Evolutionary conservation across 306 rosid genomes (phyloP).

Genomic region (Vachellia collinsii): DNA sequence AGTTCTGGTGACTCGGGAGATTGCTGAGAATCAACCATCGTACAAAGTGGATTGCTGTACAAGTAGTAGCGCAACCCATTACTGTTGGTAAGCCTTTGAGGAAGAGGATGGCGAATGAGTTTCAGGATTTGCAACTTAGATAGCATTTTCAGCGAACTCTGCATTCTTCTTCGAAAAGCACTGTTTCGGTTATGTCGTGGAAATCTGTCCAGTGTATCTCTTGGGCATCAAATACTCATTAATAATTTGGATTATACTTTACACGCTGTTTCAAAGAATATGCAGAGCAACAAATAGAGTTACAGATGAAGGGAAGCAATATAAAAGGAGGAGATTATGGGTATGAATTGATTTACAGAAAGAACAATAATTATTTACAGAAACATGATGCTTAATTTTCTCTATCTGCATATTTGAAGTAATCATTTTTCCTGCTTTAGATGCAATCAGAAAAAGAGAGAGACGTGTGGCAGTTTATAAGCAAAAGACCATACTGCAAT

Average conservation of each 20-base stretch:
- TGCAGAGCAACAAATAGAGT: not conserved
- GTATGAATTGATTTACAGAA: not conserved
- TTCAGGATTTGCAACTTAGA: slow-evolving; percentile 41
- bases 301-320: not conserved
- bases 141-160: slow-evolving; percentile 42
- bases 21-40: slow-evolving; percentile 34
- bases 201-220: not conserved
- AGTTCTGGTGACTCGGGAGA: slow-evolving; percentile 63
- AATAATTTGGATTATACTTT: not conserved
- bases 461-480: not conserved
- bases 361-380: not conserved
- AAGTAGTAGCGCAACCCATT: slow-evolving; percentile 26
- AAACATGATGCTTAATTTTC: not conserved
- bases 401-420: not conserved
- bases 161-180: not conserved
- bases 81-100: slow-evolving; percentile 30
- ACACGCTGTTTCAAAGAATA: not conserved
- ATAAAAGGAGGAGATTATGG: not conserved
- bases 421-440: not conserved
- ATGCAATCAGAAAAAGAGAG: not conserved
- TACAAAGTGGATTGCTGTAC: slow-evolving; percentile 48
- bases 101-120: slow-evolving; percentile 24
- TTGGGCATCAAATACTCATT: not conserved
- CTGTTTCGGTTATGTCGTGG: not conserved
- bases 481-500: not conserved